Percentiles rank a stretch among this genome's conserved stretches.
phyloP scores from a whole-genome alignment of 2,329 filamentous ascomycete species.

The Diaporthe amygdali region DNA sequence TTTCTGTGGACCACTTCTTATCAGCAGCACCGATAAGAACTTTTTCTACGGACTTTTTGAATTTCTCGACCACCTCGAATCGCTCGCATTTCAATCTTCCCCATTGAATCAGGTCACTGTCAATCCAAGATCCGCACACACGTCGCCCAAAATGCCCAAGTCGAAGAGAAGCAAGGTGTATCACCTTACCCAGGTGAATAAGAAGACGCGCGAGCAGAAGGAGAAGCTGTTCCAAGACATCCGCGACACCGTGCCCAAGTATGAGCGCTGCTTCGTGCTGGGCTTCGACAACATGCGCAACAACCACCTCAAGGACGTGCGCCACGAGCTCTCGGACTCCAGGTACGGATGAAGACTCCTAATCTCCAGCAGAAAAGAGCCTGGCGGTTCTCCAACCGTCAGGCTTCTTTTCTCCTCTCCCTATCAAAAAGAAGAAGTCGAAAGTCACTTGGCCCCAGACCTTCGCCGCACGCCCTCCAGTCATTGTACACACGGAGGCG shows the following conservation, averaged over 20 bases:
- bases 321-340: slow-evolving; percentile 82
- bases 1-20: background rate
- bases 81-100: background rate
- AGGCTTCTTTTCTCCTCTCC: background rate
- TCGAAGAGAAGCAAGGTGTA: slow-evolving; percentile 92
- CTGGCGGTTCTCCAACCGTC: background rate
- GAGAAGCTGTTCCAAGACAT: slow-evolving; percentile 88
- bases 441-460: slow-evolving; percentile 3
- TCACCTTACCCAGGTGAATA: slow-evolving; percentile 88
- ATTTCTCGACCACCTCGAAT: background rate
- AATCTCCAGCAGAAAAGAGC: background rate
- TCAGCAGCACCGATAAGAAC: slow-evolving; percentile 6
- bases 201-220: slow-evolving; percentile 93
- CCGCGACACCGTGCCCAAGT: slow-evolving; percentile 82
- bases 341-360: slow-evolving; percentile 58
- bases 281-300: slow-evolving; percentile 98
- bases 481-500: background rate
- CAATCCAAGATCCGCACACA: background rate
- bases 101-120: background rate
- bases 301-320: slow-evolving; percentile 90
- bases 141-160: slow-evolving; percentile 77
- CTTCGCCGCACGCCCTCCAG: background rate
- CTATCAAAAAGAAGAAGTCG: background rate
- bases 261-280: slow-evolving; percentile 93
- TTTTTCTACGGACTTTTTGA: background rate